Evolutionary conservation across 1,284 basidiomycete species (phyloP), one percentile per base, ranked within the genome.

Genomic region (Leccinum solheimii): DNA sequence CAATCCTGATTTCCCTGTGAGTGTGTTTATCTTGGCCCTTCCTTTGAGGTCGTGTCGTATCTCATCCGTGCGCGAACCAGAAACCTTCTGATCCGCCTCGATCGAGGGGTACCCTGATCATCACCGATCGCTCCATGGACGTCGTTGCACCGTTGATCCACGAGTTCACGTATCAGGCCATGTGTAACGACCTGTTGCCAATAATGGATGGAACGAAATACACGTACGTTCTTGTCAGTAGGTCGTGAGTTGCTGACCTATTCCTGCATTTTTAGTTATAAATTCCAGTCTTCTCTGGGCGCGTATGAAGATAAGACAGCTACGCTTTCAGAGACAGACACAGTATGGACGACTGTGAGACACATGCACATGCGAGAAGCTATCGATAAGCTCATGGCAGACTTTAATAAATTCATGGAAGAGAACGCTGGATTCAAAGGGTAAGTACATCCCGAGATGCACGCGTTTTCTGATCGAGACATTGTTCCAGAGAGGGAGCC

Each of bases 301-400:
- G 82, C 86, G 11, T 88, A 84, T 63, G 96, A 99, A 72, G 92
- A 97, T 70, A 94, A 95, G 75, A 87, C 86, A 3, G 94, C 94
- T 3, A 83, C 83, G 1, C 80, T 99, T 34, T 87, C 88, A 19
- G 97, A 99, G 67, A 79, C 86, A 2, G 97, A 99, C 75, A 84
- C 85, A 52, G 90, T 98, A 3, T 99, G 96, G 95, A 90, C 88
- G 23, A 88, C 89, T 48, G 86, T 98, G 56, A 88, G 96, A 58
- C 97, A 99, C 75, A 87, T 98, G 84, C 97, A 99, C 77, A 98
- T 99, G 92, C 90, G 94, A 60, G 97, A 99, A 78, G 94, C 95
- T 3, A 97, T 98, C 69, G 95, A 98, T 79, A 95, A 94, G 75
- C 84, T 99, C 61, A 96, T 97, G 86, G 84, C 84, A 11, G 94